Evolutionary conservation across 2,329 filamentous ascomycete genomes (phyloP).

Genomic region (Daldinia sp.): DNA sequence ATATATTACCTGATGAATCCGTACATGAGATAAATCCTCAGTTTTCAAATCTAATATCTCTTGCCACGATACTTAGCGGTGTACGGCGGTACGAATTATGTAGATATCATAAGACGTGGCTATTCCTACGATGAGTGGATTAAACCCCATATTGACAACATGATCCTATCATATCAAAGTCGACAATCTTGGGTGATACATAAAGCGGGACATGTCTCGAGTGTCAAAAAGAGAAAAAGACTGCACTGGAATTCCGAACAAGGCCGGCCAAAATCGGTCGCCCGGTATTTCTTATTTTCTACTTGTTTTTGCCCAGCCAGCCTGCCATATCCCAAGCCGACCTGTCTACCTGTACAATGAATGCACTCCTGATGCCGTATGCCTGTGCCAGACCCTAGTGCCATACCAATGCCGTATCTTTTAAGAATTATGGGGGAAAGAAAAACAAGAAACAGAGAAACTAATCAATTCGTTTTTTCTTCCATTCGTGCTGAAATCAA

Average conservation of each 20-base stretch:
- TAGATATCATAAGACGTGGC: slow-evolving; percentile 2
- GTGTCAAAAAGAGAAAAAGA: not conserved
- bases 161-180: slow-evolving; percentile 12
- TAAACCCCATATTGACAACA: slow-evolving; percentile 10
- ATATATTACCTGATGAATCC: not conserved
- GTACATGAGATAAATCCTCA: not conserved
- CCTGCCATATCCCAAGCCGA: slow-evolving; percentile 34
- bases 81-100: not conserved
- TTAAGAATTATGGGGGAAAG: slow-evolving; percentile 15
- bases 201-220: slow-evolving; percentile 8
- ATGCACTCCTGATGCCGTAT: slow-evolving; percentile 42
- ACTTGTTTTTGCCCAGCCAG: slow-evolving; percentile 34
- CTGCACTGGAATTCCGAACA: slow-evolving; percentile 12
- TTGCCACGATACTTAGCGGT: slow-evolving; percentile 6
- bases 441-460: slow-evolving; percentile 20
- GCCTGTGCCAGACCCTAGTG: slow-evolving; percentile 32
- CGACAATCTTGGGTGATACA: not conserved
- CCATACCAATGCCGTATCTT: slow-evolving; percentile 43
- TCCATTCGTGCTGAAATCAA: slow-evolving; percentile 26
- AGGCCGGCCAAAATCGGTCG: slow-evolving; percentile 29
- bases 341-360: slow-evolving; percentile 45
- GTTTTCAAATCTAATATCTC: not conserved
- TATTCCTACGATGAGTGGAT: slow-evolving; percentile 6
- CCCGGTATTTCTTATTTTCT: slow-evolving; percentile 31
- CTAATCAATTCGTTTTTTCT: slow-evolving; percentile 35